Base-by-base conservation (phyloP, 805 yeast genomes). In the Schwanniomyces sp. region DNA sequence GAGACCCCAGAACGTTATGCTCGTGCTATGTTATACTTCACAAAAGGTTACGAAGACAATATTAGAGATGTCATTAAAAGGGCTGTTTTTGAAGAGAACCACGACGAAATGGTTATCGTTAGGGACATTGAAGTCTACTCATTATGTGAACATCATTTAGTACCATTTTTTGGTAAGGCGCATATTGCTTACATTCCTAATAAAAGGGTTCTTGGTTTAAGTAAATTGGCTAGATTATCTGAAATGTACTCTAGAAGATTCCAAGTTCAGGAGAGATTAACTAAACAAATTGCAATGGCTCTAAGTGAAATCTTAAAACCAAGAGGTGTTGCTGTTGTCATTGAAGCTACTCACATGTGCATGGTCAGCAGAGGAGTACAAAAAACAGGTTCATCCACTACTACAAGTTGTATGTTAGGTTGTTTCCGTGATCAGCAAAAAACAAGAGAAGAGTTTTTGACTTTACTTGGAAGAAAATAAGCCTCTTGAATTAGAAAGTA, bases 321-420 rank as follows among this genome's bases (percentile, higher is more conserved):
- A 14, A 80, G 91, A 60, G 99, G 99, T 52, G 99, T 94, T 7
- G 99, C 98, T 1, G 99, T 94, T 36, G 98, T 94, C 25, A 91
- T 94, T 60, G 99, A 94, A 69, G 97, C 97, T 16, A 82, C 92
- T 2, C 99, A 94, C 65, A 94, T 94, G 99, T 94, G 99, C 68
- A 94, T 94, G 99, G 98, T 92, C 25, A 89, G 96, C 66, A 81
- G 99, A 63, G 99, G 99, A 47, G 89, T 94, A 25, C 97, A 94
- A 67, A 94, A 94, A 69, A 83, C 96, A 0, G 97, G 98, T 1
- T 87, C 96, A 16, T 80, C 88, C 16, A 94, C 99, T 2, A 84
- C 91, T 29, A 94, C 99, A 16, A 88, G 96, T 60, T 92, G 98
- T 63, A 92, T 94, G 97, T 78, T 94, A 58, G 99, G 99, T 8